Conservation (phyloP, 305 asterid species). For the Ajuga reptans region DNA sequence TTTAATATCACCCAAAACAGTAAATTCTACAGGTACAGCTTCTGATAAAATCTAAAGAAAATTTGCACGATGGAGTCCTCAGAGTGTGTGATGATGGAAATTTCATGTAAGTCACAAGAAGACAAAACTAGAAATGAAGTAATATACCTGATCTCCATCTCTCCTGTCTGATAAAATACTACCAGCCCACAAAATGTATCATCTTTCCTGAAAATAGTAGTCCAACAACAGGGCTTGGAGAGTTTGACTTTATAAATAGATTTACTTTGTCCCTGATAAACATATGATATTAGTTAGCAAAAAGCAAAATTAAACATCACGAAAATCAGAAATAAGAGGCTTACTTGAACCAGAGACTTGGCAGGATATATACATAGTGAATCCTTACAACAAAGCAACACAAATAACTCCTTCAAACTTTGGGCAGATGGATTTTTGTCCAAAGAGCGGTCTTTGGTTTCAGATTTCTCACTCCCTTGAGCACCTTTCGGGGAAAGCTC, state of each 20-base stretch:
- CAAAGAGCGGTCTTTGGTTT: conserved; percentile 28
- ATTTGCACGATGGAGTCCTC: conserved; percentile 3
- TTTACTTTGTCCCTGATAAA: conserved; percentile 60
- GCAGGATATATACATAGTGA: conserved; percentile 44
- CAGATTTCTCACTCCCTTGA: conserved; percentile 35
- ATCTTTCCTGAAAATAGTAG: conserved; percentile 50
- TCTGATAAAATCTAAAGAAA: not conserved
- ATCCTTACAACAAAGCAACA: conserved; percentile 71
- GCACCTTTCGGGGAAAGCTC: conserved; percentile 34
- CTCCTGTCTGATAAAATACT: conserved; percentile 67
- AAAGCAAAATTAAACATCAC: conserved; percentile 16
- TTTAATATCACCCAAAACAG: conserved; percentile 7
- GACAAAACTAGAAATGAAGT: conserved; percentile 19
- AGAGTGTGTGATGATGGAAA: conserved; percentile 11
- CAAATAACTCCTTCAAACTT: conserved; percentile 37
- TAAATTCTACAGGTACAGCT: not conserved
- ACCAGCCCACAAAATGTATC: conserved; percentile 50
- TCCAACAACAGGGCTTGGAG: conserved; percentile 68
- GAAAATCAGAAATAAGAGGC: conserved; percentile 23
- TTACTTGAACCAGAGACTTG: conserved; percentile 61
- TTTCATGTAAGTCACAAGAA: conserved; percentile 7
- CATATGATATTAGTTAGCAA: conserved; percentile 23
- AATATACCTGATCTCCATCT: conserved; percentile 65
- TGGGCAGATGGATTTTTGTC: conserved; percentile 31
- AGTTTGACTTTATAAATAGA: conserved; percentile 58